Conservation (phyloP, 2,329 filamentous ascomycete genomes). For the Trichoderma simmonsii region DNA sequence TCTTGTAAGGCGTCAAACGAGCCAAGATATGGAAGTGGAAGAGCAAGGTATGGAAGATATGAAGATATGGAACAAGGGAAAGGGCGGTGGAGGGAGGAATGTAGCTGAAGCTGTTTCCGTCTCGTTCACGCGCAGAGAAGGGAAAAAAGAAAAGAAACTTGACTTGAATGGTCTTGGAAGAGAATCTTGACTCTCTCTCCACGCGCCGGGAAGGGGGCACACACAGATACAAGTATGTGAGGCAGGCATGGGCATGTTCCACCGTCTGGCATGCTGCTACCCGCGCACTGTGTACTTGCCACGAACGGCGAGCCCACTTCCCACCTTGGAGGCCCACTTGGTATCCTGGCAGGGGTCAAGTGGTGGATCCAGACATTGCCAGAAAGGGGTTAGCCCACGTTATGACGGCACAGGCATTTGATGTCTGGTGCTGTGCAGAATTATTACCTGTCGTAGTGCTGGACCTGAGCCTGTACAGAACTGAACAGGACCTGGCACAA, state of each 20-base stretch:
- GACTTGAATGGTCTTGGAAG: not conserved
- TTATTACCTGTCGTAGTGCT: not conserved
- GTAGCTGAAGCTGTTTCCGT: constrained; percentile 3
- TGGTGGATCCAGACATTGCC: not conserved
- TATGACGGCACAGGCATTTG: not conserved
- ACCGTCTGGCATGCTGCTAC: constrained; percentile 7
- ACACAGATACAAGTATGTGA: constrained; percentile 7
- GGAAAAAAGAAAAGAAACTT: not conserved
- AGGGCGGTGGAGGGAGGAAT: constrained; percentile 18
- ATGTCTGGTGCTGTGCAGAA: not conserved
- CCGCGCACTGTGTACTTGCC: constrained; percentile 16
- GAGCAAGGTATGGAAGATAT: not conserved
- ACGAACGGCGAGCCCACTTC: constrained; percentile 11
- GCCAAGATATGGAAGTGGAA: not conserved
- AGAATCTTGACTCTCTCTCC: not conserved
- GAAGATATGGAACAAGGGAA: constrained; percentile 5
- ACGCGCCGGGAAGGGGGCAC: constrained; percentile 1
- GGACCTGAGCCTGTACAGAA: not conserved
- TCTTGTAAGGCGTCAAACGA: constrained; percentile 5
- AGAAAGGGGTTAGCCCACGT: not conserved
- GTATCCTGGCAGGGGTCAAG: not conserved
- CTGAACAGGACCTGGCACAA: not conserved
- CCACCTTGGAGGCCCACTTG: not conserved
- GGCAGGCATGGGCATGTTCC: constrained; percentile 20
- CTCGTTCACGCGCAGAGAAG: not conserved